These are phyloP conservation scores for Pseudocercospora ulei DNA, from an alignment of 2,329 filamentous ascomycete species.

Conservation along the genomic window DNA sequence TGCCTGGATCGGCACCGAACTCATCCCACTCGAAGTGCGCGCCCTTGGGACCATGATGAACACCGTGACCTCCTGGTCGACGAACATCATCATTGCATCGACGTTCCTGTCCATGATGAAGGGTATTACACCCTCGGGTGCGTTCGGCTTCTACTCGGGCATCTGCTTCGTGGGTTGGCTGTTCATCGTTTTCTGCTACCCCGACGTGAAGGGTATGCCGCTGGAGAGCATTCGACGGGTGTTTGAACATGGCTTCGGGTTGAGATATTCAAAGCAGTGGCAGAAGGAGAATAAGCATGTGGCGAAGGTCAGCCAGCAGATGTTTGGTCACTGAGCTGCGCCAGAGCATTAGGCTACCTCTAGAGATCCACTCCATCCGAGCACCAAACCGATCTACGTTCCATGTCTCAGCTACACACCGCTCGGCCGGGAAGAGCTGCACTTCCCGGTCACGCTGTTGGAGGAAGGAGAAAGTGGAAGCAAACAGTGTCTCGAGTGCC, in stretches of 20 bases:
- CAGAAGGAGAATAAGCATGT: conserved; percentile 35
- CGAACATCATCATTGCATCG: conserved; percentile 44
- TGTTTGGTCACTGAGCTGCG: conserved; percentile 24
- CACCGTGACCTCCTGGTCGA: conserved; percentile 40
- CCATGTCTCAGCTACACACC: too few species aligned
- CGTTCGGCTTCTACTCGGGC: conserved; percentile 46
- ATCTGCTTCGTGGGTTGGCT: conserved; percentile 44
- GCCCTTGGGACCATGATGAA: conserved; percentile 44
- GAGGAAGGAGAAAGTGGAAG: too few species aligned
- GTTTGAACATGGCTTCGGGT: conserved; percentile 44
- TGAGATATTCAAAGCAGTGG: conserved; percentile 34
- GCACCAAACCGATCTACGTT: too few species aligned
- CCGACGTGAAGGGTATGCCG: conserved; percentile 48
- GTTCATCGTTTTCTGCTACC: conserved; percentile 45
- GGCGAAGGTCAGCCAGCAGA: conserved; percentile 20
- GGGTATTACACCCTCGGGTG: conserved; percentile 42
- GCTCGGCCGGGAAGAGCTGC: too few species aligned
- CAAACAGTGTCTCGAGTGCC: too few species aligned
- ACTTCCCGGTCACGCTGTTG: too few species aligned
- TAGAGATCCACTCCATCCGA: too few species aligned
- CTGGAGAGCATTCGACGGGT: conserved; percentile 47
- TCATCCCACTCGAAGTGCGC: conserved; percentile 44
- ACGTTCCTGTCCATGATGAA: conserved; percentile 47
- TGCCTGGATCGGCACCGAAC: conserved; percentile 43
- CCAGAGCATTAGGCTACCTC: too few species aligned